These are phyloP conservation scores for Paraurostyla sp. DNA, from an alignment of 73 alveolate genomes.

Conservation along the genomic window DNA sequence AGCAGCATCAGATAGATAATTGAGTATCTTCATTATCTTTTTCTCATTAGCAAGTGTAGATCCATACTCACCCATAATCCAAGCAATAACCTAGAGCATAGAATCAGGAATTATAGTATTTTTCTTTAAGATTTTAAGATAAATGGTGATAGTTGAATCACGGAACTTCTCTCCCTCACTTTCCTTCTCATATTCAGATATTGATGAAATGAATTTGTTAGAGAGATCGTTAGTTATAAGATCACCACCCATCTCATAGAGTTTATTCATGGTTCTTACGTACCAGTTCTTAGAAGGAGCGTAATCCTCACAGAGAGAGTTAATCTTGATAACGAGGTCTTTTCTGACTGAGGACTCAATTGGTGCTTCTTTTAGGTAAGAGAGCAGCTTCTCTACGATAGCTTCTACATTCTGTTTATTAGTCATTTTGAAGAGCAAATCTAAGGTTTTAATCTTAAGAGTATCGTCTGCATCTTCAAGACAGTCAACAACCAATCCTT, in stretches of 20 bases:
- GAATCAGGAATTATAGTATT: constrained; percentile 88
- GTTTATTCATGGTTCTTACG: constrained; percentile 92
- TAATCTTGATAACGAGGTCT: constrained; percentile 90
- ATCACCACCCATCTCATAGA: constrained; percentile 94
- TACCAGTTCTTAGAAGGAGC: constrained; percentile 95
- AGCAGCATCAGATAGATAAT: constrained; percentile 77
- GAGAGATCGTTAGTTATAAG: constrained; percentile 88
- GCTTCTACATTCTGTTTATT: constrained; percentile 96
- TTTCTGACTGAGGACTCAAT: constrained; percentile 85
- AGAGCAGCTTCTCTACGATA: constrained; percentile 94
- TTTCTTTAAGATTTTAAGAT: constrained; percentile 87
- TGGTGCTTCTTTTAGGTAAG: constrained; percentile 89
- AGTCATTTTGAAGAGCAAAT: constrained; percentile 97
- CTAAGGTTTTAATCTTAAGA: constrained; percentile 96
- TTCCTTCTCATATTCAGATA: constrained; percentile 92
- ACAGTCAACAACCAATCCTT: constrained; percentile 98
- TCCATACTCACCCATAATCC: constrained; percentile 94
- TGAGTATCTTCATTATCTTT: constrained; percentile 78
- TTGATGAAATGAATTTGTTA: constrained; percentile 84
- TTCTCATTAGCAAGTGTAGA: constrained; percentile 77
- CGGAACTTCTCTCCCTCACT: constrained; percentile 86
- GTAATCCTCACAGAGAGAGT: constrained; percentile 89
- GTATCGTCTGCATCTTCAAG: constrained; percentile 98
- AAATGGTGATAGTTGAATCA: constrained; percentile 87
- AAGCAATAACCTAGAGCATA: constrained; percentile 90